Conservation (phyloP, 345 rosid genomes). For the Syzygium aromaticum region DNA sequence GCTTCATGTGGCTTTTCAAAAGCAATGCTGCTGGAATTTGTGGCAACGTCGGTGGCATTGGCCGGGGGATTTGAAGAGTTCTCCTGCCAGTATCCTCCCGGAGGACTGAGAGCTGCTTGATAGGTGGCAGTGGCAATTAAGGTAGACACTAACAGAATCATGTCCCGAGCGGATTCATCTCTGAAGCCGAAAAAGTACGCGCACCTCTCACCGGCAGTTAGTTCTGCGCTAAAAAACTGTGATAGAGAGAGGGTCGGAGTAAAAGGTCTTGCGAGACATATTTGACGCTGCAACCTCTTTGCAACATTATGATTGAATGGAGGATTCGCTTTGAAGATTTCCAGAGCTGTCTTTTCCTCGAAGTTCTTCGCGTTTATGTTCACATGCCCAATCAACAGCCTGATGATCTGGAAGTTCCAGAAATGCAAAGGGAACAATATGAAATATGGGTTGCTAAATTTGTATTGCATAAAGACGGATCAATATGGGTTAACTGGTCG, state of each 20-base stretch:
- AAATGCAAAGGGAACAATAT: neutral
- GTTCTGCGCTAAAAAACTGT: neutral
- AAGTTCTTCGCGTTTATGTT: neutral
- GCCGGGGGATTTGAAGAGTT: neutral
- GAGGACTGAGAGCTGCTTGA: neutral
- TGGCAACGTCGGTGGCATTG: neutral
- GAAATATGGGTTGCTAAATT: neutral
- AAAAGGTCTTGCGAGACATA: neutral
- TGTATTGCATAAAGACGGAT: neutral
- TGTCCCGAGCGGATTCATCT: neutral
- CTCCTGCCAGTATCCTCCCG: neutral
- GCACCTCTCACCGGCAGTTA: neutral
- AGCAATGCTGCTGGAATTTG: neutral
- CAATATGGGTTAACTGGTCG: fast-evolving
- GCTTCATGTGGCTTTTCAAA: neutral
- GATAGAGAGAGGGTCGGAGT: neutral
- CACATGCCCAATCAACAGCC: fast-evolving
- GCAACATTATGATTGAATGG: fast-evolving
- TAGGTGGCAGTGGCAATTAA: neutral
- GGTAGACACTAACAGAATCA: neutral
- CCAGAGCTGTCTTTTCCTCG: neutral
- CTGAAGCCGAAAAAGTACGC: neutral
- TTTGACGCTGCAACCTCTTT: neutral
- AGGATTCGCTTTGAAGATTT: neutral
- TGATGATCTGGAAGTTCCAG: neutral